Evolutionary conservation across 345 rosid genomes (phyloP), one percentile per base, ranked within the genome.

Genomic region (Diplotaxis tenuifolia): DNA sequence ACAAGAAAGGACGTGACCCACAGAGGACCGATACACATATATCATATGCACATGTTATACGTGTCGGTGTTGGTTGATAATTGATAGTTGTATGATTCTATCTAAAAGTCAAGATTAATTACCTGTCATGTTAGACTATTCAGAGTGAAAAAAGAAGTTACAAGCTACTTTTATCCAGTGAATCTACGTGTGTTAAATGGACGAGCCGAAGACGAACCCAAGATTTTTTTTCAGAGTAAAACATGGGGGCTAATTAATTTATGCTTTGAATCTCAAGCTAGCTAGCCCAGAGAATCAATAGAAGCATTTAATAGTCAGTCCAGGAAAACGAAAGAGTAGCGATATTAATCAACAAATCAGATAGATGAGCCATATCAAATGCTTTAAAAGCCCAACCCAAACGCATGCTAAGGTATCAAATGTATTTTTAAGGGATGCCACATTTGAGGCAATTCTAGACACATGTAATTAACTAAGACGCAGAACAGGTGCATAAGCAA

Each of bases 361-460:
- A 21, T n/a, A 4, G 28, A 54, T 62, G 57, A 21, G 28, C 1
- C 50, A 54, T 38, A 55, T 15, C 50, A 75, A 62, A 75, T 27
- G 69, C 27, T 75, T 62, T 21, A 62, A 62, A 15, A 62, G 49
- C 74, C 19, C 57, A 68, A 40, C 70, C 38, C 22, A 75, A 28
- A 69, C 71, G 45, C 60, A 52, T 31, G 57, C 28, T 54, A 21
- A 52, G 6, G 65, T 53, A 75, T 11, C 42, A 53, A 60, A 36
- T 52, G 68, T 49, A 25, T 29, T 36, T 65, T 25, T 18, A 31
- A 67, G 47, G 21, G 61, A 61, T 62, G 66, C 75, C 32, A 76
- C 75, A 76, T 32, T 34, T 7, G 70, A 38, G 42, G 70, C 79
- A 62, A 55, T 15, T 75, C 52, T 62, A 69, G 60, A 11, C 69